phyloP scores from a whole-genome alignment of 306 rosid genomes.

The Rosa rugosa region DNA sequence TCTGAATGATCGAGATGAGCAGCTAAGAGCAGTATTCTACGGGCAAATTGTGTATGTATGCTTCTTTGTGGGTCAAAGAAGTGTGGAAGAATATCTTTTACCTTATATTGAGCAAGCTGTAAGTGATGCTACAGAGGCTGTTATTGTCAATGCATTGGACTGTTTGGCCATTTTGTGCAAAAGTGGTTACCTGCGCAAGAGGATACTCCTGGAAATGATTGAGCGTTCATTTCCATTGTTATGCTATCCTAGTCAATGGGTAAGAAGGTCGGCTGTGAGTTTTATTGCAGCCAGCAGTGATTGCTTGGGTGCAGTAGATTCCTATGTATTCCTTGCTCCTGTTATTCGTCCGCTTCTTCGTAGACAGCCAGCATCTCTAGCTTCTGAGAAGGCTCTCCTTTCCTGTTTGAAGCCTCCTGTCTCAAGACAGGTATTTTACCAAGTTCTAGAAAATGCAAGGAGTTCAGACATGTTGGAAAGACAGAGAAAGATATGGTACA shows the following conservation, averaged over 20 bases:
- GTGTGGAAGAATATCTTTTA: conserved; percentile 97
- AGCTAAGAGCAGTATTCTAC: conserved; percentile 81
- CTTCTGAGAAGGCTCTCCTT: conserved; percentile 77
- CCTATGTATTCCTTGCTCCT: conserved; percentile 91
- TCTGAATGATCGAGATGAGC: conserved; percentile 92
- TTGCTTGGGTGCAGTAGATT: conserved; percentile 89
- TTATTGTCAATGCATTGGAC: conserved; percentile 83
- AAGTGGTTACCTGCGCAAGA: conserved; percentile 75
- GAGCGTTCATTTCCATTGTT: conserved; percentile 86
- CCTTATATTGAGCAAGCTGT: conserved; percentile 98
- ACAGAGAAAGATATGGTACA: conserved; percentile 98
- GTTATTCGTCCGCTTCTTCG: conserved; percentile 82
- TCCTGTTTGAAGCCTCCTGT: conserved; percentile 85
- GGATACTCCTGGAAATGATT: conserved; percentile 89
- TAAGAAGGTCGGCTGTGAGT: conserved; percentile 80
- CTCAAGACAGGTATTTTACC: conserved; percentile 67
- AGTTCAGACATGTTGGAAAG: conserved; percentile 97
- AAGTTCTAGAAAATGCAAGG: conserved; percentile 83
- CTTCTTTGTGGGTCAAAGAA: conserved; percentile 95
- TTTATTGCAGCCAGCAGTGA: conserved; percentile 93
- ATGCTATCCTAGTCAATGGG: conserved; percentile 93
- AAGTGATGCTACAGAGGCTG: conserved; percentile 76
- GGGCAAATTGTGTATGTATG: conserved; percentile 95
- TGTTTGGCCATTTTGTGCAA: conserved; percentile 83
- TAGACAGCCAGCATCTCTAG: conserved; percentile 86